Base-by-base conservation (phyloP, 352 stramenopile species). In the Phytophthora pluvialis region DNA sequence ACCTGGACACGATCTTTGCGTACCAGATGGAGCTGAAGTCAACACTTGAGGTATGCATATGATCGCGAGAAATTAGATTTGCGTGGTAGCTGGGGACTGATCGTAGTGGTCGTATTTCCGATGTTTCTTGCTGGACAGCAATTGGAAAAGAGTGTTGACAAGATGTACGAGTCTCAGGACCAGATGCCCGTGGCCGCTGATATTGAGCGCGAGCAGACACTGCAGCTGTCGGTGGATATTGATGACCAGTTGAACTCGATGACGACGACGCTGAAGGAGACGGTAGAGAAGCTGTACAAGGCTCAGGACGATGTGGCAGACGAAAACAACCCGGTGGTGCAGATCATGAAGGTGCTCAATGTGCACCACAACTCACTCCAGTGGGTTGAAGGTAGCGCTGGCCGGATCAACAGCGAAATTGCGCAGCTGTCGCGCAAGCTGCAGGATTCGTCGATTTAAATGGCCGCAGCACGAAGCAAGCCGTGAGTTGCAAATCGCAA, bases 11-110 rank as follows among this genome's bases (percentile, higher is more conserved):
- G 42, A 95, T 95, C 48, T 93, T 92, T 46, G 85, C 88, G 8
- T 95, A 95, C 57, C 88, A 95, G 53, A 94, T 93, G 79, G 88
- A 95, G 64, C 81, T 95, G 28, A 93, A 94, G 70, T 93, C 86
- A 39, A 95, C 88, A 11, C 78, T 95, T 16, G 86, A 94, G 83
- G 87, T 95, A 65, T 31, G 61, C 11, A 5, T 11, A 18, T 45
- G 7, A 25, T 47, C 11, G 42, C 11, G 7, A 21, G 1, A 3
- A 33, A 38, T 4, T 18, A n/a, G 8, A 29, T 6, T 38, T 64
- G 2, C 39, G 10, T 26, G 31, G 42, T 32, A 49, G 1, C 21
- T 55, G 26, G 16, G 42, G 21, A 26, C 53, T 54, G 28, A 65
- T 44, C 3, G n/a, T 21, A 39, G 43, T 49, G 15, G 2, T 51